phyloP scores from a whole-genome alignment of 164 flowering plant species.

The Piper betle region DNA sequence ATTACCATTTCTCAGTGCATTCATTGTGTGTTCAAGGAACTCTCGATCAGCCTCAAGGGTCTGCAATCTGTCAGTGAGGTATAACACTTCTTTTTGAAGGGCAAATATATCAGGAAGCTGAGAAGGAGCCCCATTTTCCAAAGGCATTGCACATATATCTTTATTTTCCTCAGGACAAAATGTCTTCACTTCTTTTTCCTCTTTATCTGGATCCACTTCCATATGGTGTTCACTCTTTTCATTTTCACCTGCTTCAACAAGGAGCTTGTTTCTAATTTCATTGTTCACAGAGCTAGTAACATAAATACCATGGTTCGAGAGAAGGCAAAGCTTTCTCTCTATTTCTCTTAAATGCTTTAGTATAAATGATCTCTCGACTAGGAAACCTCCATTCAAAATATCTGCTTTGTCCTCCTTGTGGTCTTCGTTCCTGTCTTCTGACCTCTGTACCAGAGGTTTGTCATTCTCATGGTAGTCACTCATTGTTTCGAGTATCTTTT shows the following conservation, averaged over 20 bases:
- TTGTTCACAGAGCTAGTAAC: constrained; percentile 1
- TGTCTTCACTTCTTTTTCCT: background rate
- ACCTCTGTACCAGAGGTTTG: constrained; percentile 3
- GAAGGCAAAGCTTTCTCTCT: constrained; percentile 34
- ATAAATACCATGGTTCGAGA: constrained; percentile 13
- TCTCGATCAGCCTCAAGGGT: constrained; percentile 44
- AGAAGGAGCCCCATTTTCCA: constrained; percentile 5
- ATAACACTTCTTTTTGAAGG: constrained; percentile 31
- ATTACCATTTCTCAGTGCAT: constrained; percentile 35
- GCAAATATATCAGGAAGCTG: constrained; percentile 11
- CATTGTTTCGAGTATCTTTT: constrained; percentile 11
- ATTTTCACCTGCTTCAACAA: background rate
- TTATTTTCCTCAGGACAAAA: background rate
- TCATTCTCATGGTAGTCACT: constrained; percentile 5
- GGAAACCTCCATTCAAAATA: constrained; percentile 21
- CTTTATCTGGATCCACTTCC: constrained; percentile 11
- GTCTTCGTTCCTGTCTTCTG: constrained; percentile 5
- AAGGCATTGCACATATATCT: background rate
- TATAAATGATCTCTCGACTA: constrained; percentile 42
- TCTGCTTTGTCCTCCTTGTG: constrained; percentile 7
- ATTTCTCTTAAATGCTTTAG: constrained; percentile 32
- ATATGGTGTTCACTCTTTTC: constrained; percentile 13
- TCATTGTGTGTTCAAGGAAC: constrained; percentile 42
- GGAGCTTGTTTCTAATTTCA: background rate
- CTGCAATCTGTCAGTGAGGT: constrained; percentile 36